Percentiles rank a stretch among this genome's conserved stretches.
phyloP scores from a whole-genome alignment of 352 stramenopile species.

The Phytophthora pisi region DNA sequence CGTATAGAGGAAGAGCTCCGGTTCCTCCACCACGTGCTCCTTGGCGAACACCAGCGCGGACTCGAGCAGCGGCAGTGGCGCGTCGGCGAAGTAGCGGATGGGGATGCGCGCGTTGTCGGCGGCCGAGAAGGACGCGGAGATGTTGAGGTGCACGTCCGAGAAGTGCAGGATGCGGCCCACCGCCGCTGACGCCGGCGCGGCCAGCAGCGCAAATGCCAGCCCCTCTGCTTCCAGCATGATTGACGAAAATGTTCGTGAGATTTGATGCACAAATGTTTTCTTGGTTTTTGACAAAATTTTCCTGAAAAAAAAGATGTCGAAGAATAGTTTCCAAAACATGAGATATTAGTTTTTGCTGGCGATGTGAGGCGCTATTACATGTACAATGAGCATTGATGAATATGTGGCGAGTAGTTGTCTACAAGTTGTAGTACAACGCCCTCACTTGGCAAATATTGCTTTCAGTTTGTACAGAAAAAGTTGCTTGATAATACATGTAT shows the following conservation, averaged over 20 bases:
- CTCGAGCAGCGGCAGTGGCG: conserved; percentile 63
- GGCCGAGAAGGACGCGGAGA: conserved; percentile 51
- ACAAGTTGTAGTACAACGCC: too few relatives aligned
- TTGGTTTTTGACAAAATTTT: not conserved
- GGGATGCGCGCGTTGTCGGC: conserved; percentile 43
- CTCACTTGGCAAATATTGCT: not conserved
- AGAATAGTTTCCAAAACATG: too few relatives aligned
- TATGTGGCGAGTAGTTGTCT: not conserved
- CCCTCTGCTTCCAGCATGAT: conserved; percentile 7
- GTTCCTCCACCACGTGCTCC: conserved; percentile 53
- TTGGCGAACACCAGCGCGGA: conserved; percentile 73
- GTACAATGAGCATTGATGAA: not conserved
- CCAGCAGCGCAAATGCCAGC: conserved; percentile 7
- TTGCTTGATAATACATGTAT: too few relatives aligned
- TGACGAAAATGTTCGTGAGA: not conserved
- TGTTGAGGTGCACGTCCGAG: conserved; percentile 86
- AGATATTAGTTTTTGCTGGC: too few relatives aligned
- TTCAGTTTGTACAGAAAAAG: too few relatives aligned
- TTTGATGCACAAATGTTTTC: too few relatives aligned
- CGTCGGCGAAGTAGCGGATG: conserved; percentile 60
- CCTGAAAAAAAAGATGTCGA: not conserved
- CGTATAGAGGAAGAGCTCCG: conserved; percentile 83
- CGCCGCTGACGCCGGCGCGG: conserved; percentile 7
- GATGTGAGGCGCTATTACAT: not conserved
- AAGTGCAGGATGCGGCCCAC: conserved; percentile 73